Base-by-base conservation (phyloP, 768 basidiomycete species). In the Gymnopilus junonius region DNA sequence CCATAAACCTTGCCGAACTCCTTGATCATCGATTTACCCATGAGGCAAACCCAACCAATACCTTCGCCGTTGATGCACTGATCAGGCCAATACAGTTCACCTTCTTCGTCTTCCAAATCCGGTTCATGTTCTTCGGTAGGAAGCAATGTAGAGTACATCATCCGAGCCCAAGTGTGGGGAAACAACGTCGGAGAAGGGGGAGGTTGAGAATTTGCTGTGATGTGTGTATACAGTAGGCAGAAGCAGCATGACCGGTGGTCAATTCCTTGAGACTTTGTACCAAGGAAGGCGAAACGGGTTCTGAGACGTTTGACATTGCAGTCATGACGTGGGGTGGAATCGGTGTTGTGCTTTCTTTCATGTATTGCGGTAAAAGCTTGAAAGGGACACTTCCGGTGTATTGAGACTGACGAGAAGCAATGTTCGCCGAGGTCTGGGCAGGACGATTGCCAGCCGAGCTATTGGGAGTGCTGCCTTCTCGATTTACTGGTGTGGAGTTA, bases 11-110 rank as follows among this genome's bases (percentile, higher is more conserved):
- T 87, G 65, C 91, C 91, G 69, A 91, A 90, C 70, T 94, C 92
- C 68, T 84, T 87, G 70, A 94, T 86, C 92, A 94, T 94, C 40
- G 91, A 88, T 71, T 89, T 91, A 68, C 91, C 92, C 86, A 94
- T 89, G 29, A 90, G 79, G 73, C 92, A 93, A n/a, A 93, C 87
- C 92, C 92, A 94, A 21, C 89, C 92, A 31, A 94, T 80, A 53
- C 92, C 92, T 73, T 92, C 89, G 43, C 90, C 91, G 31, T 84
- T 89, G 61, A 87, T 79, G 35, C 84, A 80, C 69, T 91, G 88
- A 43, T 87, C 87, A 0, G 92, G 92, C 92, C 92, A 93, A 70
- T 87, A 91, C n/a, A 94, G 79, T 69, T 93, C 92, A 65, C 92
- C 90, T 72, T 92, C 92, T 66, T 92, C 90, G 67, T 94, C 92